Percentiles rank a stretch among this genome's conserved stretches.
Evolutionary conservation across 345 rosid genomes (phyloP).

Genomic region (Corymbia maculata): DNA sequence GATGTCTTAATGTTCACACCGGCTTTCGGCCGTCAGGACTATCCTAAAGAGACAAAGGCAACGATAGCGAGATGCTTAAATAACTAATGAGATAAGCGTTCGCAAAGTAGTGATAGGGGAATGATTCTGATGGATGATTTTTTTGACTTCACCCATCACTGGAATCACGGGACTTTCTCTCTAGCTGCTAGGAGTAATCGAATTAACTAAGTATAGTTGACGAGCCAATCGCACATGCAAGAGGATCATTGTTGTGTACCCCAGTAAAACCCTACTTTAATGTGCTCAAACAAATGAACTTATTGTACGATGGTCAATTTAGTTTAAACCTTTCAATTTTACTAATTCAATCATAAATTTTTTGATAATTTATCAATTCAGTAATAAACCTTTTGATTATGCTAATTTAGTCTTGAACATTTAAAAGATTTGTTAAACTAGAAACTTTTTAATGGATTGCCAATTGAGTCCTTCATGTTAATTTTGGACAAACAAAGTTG

Average conservation of each 20-base stretch:
- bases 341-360: rapidly evolving
- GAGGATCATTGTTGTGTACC: background rate
- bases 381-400: too few species aligned
- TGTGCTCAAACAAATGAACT: rapidly evolving
- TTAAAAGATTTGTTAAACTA: too few species aligned
- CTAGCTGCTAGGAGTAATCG: background rate
- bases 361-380: too few species aligned
- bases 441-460: too few species aligned
- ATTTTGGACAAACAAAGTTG: too few species aligned
- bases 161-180: background rate
- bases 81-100: background rate
- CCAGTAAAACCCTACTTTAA: background rate
- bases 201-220: background rate
- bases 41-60: background rate
- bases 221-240: background rate
- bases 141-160: background rate
- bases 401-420: too few species aligned
- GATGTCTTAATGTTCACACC: background rate
- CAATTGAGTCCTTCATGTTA: too few species aligned
- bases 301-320: too few species aligned
- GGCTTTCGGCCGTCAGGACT: background rate
- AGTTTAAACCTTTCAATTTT: too few species aligned
- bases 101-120: background rate
- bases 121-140: background rate
- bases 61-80: background rate